Percentiles rank a stretch among this genome's conserved stretches.
phyloP scores from a whole-genome alignment of 805 yeast genomes.

The Saccharomycopsis sp. region DNA sequence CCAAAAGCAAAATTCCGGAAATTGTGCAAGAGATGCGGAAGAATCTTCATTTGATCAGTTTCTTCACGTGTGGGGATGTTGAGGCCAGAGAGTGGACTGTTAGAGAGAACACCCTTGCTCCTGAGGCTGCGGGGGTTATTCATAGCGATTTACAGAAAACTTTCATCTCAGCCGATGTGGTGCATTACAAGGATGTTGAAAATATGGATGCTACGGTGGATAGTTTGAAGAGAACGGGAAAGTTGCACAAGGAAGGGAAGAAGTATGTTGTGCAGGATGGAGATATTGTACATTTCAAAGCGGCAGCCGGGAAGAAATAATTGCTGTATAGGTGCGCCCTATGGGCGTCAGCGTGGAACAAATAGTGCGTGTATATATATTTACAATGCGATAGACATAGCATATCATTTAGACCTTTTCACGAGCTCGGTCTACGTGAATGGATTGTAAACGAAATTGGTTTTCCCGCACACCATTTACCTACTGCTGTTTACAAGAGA shows the following conservation, averaged over 20 bases:
- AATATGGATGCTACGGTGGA: slow-evolving; percentile 27
- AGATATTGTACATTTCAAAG: slow-evolving; percentile 84
- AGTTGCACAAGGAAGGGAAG: slow-evolving; percentile 64
- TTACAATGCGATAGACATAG: no score
- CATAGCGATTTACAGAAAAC: slow-evolving; percentile 81
- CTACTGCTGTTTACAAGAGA: no score
- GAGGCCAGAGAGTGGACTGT: slow-evolving; percentile 91
- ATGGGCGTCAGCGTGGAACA: no score
- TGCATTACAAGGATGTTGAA: slow-evolving; percentile 23
- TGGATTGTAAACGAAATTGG: no score
- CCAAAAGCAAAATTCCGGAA: slow-evolving; percentile 44
- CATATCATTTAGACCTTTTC: no score
- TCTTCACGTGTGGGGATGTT: slow-evolving; percentile 78
- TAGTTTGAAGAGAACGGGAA: slow-evolving; percentile 50
- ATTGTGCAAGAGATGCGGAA: slow-evolving; percentile 61
- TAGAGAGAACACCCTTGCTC: slow-evolving; percentile 67
- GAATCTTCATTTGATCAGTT: slow-evolving; percentile 66
- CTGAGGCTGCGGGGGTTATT: slow-evolving; percentile 85
- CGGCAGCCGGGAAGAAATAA: slow-evolving; percentile 64
- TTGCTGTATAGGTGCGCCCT: not conserved
- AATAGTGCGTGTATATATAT: no score
- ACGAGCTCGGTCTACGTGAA: no score
- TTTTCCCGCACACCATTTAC: no score
- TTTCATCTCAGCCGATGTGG: slow-evolving; percentile 71
- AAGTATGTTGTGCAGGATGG: slow-evolving; percentile 80